Conservation (phyloP, 352 stramenopile genomes). For the Albugo laibachii region DNA sequence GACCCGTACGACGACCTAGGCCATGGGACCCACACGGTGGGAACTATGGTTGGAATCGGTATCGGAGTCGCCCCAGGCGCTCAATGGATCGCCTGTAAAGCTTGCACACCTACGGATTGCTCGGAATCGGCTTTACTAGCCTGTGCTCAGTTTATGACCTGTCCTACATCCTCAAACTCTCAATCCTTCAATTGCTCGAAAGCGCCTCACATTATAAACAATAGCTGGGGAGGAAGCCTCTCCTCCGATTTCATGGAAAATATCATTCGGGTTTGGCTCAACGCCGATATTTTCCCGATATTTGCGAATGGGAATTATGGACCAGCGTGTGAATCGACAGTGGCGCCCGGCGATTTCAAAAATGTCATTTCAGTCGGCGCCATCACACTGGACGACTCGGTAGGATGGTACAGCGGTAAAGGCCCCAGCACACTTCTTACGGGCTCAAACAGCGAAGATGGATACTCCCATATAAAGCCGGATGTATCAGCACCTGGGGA, state of each 20-base stretch:
- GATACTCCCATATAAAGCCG: slow-evolving; percentile 8
- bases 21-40: slow-evolving; percentile 18
- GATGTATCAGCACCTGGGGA: slow-evolving; percentile 14
- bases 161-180: slow-evolving; percentile 4
- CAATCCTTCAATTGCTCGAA: slow-evolving; percentile 12
- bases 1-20: slow-evolving; percentile 14
- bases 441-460: neutral
- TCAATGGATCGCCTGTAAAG: slow-evolving; percentile 16
- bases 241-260: slow-evolving; percentile 8
- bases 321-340: slow-evolving; percentile 10
- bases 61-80: slow-evolving; percentile 11
- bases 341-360: slow-evolving; percentile 11
- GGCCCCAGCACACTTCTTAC: slow-evolving; percentile 1
- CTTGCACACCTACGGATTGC: slow-evolving; percentile 5
- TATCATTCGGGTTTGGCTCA: slow-evolving; percentile 11
- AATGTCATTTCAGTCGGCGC: slow-evolving; percentile 16
- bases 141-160: slow-evolving; percentile 13
- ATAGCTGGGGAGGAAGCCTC: slow-evolving; percentile 12
- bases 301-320: slow-evolving; percentile 17
- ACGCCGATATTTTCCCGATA: slow-evolving; percentile 16
- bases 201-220: slow-evolving; percentile 18
- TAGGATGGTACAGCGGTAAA: slow-evolving; percentile 16
- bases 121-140: slow-evolving; percentile 7
- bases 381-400: slow-evolving; percentile 6
- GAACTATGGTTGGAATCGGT: slow-evolving; percentile 10